phyloP scores from a whole-genome alignment of 768 basidiomycete species.

The Phanerochaete carnosa region DNA sequence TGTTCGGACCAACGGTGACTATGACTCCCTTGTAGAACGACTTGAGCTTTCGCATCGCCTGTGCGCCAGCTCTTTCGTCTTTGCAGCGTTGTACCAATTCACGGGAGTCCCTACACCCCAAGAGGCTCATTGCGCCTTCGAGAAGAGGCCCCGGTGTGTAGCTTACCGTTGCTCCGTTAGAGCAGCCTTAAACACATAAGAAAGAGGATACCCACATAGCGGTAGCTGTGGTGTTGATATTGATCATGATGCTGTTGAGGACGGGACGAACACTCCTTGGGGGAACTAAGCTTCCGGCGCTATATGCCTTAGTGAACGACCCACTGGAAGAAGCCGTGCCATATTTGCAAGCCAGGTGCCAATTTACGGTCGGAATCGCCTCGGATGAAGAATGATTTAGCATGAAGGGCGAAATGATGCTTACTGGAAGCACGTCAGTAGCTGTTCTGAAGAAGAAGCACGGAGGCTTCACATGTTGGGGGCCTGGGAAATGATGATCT shows the following conservation, averaged over 20 bases:
- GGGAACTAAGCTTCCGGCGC: too few species aligned
- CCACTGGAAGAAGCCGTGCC: conserved; percentile 14
- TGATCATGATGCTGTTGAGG: conserved; percentile 4
- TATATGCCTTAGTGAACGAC: neutral
- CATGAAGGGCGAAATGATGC: conserved; percentile 9
- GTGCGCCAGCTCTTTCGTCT: conserved; percentile 1
- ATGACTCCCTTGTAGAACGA: conserved; percentile 25
- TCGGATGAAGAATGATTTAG: conserved; percentile 10
- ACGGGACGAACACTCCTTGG: conserved; percentile 11
- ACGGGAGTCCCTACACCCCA: neutral
- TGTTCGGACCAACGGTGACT: conserved; percentile 13
- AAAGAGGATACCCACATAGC: conserved; percentile 2
- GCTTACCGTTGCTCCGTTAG: neutral
- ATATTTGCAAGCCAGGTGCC: neutral
- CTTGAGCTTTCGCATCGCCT: conserved; percentile 12
- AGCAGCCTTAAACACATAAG: neutral
- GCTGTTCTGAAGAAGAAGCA: neutral
- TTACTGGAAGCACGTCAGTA: neutral
- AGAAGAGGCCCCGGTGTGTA: conserved; percentile 1
- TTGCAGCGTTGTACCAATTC: neutral
- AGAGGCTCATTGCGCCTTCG: neutral
- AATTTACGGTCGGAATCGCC: neutral
- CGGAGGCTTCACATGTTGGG: conserved; percentile 8
- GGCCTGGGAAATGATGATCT: conserved; percentile 9
- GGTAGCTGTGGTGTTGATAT: conserved; percentile 10